Percentiles rank a stretch among this genome's conserved stretches.
Evolutionary conservation across 139 green algal species (phyloP).

Genomic region (Tetraselmis chui): DNA sequence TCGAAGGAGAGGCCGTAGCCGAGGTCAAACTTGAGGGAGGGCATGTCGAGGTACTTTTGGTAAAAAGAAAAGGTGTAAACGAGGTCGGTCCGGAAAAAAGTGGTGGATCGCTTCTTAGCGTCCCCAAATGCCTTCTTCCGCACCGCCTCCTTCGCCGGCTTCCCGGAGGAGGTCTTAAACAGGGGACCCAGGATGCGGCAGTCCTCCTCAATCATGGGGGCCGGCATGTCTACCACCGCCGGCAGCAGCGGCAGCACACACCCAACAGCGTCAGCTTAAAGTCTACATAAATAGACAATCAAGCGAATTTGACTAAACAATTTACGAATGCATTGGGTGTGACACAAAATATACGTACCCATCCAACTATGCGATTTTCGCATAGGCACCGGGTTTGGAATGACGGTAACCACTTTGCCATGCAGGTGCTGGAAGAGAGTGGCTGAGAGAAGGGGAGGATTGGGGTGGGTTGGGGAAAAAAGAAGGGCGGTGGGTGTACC

Average conservation of each 20-base stretch:
- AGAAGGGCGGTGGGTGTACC: not conserved
- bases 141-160: not conserved
- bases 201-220: not conserved
- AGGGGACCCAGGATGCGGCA: not conserved
- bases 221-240: not conserved
- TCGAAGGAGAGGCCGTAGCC: not conserved
- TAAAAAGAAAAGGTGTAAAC: not conserved
- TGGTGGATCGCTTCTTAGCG: not conserved
- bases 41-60: not conserved
- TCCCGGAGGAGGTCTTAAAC: not conserved
- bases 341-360: too few relatives aligned
- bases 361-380: too few relatives aligned
- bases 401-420: too few relatives aligned
- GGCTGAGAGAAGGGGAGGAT: not conserved
- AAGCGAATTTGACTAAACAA: too few relatives aligned
- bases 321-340: too few relatives aligned
- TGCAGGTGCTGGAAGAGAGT: too few relatives aligned
- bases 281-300: too few relatives aligned
- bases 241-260: too few relatives aligned
- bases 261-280: too few relatives aligned
- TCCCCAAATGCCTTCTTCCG: not conserved
- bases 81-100: not conserved
- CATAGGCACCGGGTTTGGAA: too few relatives aligned
- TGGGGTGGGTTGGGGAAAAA: not conserved
- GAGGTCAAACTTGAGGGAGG: not conserved